Evolutionary conservation across 2,329 filamentous ascomycete species (phyloP), one percentile per base, ranked within the genome.

Genomic region (Neoscytalidium dimidiatum): DNA sequence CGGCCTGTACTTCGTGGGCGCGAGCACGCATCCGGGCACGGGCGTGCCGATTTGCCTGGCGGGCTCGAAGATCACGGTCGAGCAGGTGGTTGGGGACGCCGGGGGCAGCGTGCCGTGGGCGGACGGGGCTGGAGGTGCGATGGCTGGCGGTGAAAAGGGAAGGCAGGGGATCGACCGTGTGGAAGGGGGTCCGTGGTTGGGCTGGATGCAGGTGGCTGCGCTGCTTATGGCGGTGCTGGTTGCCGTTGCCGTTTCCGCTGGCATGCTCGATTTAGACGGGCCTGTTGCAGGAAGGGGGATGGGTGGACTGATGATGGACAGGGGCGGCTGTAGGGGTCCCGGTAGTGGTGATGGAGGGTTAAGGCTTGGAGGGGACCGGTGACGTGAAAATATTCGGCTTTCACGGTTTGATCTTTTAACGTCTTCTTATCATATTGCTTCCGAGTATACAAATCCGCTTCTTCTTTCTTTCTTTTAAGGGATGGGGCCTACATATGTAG

Each of bases 41-140:
- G 90, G 90, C 0, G 90, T 92, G 21, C 90, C 90, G 3, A 90
- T 92, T 64, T 88, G 89, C 28, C 78, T 92, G 9, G 89, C 89
- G 0, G 90, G 90, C 0, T 86, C 87, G 8, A 90, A 87, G 74
- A 82, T 92, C 63, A 85, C 85, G 0, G 80, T 77, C 8, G 83
- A 84, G 69, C 82, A 87, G 73, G 79, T 87, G 4, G 69, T 85
- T 13, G 72, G 74, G 63, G 75, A 80, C 72, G 66, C 72, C 66
- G 69, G 69, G 23, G 73, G 79, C 67, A 63, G 57, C 13, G 74
- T 80, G 43, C 81, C 82, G 13, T 84, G 82, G 81, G 62, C 48
- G 7, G 65, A 64, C 28, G 70, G 68, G 35, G 69, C 43, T 49
- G 31, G 53, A 41, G 61, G 46, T 53, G 31, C 61, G n/a, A 5